Conservation (phyloP, 805 yeast genomes). For the Starmerella apicola region DNA sequence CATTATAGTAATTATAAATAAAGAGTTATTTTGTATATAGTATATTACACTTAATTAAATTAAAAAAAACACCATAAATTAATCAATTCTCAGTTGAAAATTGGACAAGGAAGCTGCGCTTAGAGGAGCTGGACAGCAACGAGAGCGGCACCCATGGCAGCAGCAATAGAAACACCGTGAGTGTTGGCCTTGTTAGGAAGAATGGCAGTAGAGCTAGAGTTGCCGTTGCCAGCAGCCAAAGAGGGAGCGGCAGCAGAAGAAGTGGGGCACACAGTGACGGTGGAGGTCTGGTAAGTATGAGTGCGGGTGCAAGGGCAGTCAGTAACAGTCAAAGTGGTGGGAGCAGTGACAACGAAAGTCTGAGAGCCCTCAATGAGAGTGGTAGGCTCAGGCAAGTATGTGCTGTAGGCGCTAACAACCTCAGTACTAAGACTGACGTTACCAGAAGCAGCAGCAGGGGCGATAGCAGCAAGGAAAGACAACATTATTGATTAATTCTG, state of each 20-base stretch:
- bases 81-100: too few species aligned
- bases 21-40: too few species aligned
- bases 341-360: conserved; percentile 63
- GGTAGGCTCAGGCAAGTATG: conserved; percentile 59
- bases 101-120: too few species aligned
- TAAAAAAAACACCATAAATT: too few species aligned
- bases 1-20: too few species aligned
- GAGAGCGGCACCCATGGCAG: conserved; percentile 23
- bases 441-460: conserved; percentile 28
- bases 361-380: conserved; percentile 48
- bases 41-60: too few species aligned
- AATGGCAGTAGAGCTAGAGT: conserved; percentile 26
- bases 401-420: conserved; percentile 21
- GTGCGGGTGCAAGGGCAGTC: conserved; percentile 66
- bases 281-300: conserved; percentile 20
- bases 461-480: conserved; percentile 15
- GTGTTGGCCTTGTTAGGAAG: conserved; percentile 30
- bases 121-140: conserved; percentile 33
- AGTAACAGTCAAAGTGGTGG: conserved; percentile 76
- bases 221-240: conserved; percentile 1
- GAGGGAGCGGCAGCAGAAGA: conserved; percentile 9
- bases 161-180: conserved; percentile 16
- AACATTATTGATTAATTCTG: conserved; percentile 14
- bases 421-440: conserved; percentile 14
- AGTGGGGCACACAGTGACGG: conserved; percentile 19